Conservation (phyloP, 2,329 filamentous ascomycete genomes). For the Didymella segeticola region DNA sequence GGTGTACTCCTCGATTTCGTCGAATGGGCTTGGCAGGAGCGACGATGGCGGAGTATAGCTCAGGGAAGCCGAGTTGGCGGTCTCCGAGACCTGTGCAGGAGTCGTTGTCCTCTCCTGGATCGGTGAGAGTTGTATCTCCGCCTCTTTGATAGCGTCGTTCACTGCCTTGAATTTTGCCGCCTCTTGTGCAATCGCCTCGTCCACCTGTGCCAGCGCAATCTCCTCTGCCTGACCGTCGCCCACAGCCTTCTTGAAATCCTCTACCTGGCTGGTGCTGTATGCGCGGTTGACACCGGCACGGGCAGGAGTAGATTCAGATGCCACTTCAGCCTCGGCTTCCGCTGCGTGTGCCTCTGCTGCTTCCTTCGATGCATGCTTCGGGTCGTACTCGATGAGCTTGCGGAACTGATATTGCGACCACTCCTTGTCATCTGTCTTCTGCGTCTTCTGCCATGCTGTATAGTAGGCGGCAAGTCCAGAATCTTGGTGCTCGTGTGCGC, state of each 20-base stretch:
- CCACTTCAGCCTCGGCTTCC: slow-evolving; percentile 40
- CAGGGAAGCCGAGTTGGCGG: slow-evolving; percentile 33
- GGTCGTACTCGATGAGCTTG: slow-evolving; percentile 88
- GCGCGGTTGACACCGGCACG: slow-evolving; percentile 53
- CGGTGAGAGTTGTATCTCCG: slow-evolving; percentile 40
- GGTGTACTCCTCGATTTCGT: slow-evolving; percentile 73
- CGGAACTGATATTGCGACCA: slow-evolving; percentile 93
- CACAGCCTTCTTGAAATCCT: slow-evolving; percentile 65
- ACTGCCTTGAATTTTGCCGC: slow-evolving; percentile 67
- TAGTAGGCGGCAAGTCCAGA: slow-evolving; percentile 85
- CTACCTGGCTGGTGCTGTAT: slow-evolving; percentile 62
- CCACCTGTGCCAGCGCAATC: slow-evolving; percentile 77
- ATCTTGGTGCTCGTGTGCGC: slow-evolving; percentile 46
- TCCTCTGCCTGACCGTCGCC: slow-evolving; percentile 55
- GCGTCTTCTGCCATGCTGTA: slow-evolving; percentile 83
- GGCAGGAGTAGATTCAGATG: slow-evolving; percentile 34
- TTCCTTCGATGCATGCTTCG: slow-evolving; percentile 49
- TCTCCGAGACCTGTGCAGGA: slow-evolving; percentile 40
- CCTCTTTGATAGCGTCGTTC: slow-evolving; percentile 47
- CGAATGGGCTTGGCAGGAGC: slow-evolving; percentile 65
- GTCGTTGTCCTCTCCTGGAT: slow-evolving; percentile 42
- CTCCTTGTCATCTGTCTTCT: slow-evolving; percentile 76
- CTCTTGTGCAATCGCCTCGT: slow-evolving; percentile 83
- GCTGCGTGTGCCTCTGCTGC: slow-evolving; percentile 48
- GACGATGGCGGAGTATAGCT: slow-evolving; percentile 51